phyloP scores from a whole-genome alignment of 305 asterid genomes.

The Ruellia speciosa region DNA sequence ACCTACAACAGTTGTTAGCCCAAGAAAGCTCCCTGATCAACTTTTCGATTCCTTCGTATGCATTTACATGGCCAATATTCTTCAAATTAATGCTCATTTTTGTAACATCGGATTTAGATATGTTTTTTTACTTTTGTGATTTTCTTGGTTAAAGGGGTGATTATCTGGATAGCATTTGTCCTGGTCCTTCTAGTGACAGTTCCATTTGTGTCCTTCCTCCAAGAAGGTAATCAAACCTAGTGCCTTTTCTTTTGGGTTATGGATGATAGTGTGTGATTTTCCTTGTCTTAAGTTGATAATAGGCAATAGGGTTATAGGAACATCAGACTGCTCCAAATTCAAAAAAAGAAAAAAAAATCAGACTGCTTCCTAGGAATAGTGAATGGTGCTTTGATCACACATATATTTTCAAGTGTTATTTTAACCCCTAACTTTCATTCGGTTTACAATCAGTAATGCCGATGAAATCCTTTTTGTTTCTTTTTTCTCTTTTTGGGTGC shows the following conservation, averaged over 20 bases:
- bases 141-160: slow-evolving; percentile 44
- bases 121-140: neutral
- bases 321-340: slow-evolving; percentile 3
- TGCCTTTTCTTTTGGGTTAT: neutral
- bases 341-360: no score
- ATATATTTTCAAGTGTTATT: no score
- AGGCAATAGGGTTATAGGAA: neutral
- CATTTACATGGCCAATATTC: slow-evolving; percentile 7
- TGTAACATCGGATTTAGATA: neutral
- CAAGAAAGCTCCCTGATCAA: slow-evolving; percentile 38
- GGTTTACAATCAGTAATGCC: neutral
- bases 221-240: slow-evolving; percentile 40
- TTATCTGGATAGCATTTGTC: slow-evolving; percentile 62
- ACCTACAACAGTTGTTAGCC: slow-evolving; percentile 42
- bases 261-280: slow-evolving; percentile 6
- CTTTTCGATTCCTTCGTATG: slow-evolving; percentile 64
- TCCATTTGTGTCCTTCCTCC: slow-evolving; percentile 34
- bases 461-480: neutral
- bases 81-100: no score
- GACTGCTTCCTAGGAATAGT: neutral
- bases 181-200: slow-evolving; percentile 37
- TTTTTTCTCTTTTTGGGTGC: no score
- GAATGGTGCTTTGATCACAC: slow-evolving; percentile 7
- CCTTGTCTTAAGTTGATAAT: neutral
- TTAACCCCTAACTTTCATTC: neutral